Percentiles rank a stretch among this genome's conserved stretches.
These are phyloP conservation scores for Stemphylium vesicarium DNA, from an alignment of 2,329 filamentous ascomycete species.

Conservation along the genomic window DNA sequence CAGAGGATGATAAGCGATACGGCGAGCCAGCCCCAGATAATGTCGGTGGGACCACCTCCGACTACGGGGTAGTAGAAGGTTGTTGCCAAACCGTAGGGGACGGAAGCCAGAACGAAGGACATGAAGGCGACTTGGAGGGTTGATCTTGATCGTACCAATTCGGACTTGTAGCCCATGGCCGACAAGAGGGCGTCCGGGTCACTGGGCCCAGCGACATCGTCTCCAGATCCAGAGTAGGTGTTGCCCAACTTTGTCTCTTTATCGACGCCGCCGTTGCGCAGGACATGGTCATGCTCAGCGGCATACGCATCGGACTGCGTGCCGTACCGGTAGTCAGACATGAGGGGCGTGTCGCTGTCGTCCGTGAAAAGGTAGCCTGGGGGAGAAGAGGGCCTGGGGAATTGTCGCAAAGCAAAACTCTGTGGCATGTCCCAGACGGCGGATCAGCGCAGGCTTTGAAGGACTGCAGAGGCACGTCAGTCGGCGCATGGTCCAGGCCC, in stretches of 20 bases:
- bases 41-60: conserved; percentile 70
- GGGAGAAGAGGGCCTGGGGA: conserved; percentile 11
- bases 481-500: conserved; percentile 28
- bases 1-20: conserved; percentile 73
- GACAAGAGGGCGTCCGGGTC: conserved; percentile 68
- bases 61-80: conserved; percentile 71
- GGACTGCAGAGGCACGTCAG: conserved; percentile 36
- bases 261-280: conserved; percentile 22
- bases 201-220: conserved; percentile 29
- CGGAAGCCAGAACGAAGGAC: conserved; percentile 77
- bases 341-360: conserved; percentile 21
- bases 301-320: conserved; percentile 45
- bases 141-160: conserved; percentile 68
- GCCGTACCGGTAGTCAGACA: conserved; percentile 36
- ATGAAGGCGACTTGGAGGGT: conserved; percentile 75
- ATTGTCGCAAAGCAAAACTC: conserved; percentile 27
- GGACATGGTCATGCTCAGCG: conserved; percentile 40
- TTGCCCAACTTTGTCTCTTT: conserved; percentile 39
- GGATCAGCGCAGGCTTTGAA: conserved; percentile 37
- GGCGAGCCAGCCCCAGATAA: conserved; percentile 75
- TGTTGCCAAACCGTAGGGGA: conserved; percentile 75
- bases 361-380: conserved; percentile 17
- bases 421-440: conserved; percentile 16
- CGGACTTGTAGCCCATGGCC: conserved; percentile 70
- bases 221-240: conserved; percentile 26